These are phyloP conservation scores for Albizia julibrissin DNA, from an alignment of 306 rosid species.

Conservation along the genomic window DNA sequence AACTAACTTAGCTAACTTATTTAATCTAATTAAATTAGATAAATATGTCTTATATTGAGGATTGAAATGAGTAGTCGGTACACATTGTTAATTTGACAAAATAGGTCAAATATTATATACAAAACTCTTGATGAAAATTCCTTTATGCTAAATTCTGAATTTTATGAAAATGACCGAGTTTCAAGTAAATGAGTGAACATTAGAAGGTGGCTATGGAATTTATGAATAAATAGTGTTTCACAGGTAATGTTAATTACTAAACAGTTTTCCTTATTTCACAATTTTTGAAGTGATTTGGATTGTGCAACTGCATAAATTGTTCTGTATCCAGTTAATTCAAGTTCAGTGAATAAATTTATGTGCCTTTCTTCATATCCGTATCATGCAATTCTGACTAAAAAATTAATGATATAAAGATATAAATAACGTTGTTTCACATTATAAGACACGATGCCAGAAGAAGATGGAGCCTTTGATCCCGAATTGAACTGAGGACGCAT, in stretches of 20 bases:
- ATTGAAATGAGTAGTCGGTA: fast-evolving
- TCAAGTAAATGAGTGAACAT: not conserved
- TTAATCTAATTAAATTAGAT: too few species aligned
- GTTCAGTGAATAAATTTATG: not conserved
- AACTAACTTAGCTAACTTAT: too few species aligned
- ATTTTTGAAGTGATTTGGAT: not conserved
- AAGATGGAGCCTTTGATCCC: conserved; percentile 11
- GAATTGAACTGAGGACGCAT: conserved; percentile 23
- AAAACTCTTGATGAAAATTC: not conserved
- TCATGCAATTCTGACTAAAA: not conserved
- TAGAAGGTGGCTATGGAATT: not conserved
- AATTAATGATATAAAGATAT: not conserved
- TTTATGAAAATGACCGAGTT: too few species aligned
- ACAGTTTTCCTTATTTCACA: not conserved
- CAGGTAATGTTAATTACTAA: not conserved
- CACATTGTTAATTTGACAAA: not conserved
- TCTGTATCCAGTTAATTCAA: not conserved
- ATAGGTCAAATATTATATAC: not conserved
- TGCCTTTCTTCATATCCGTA: not conserved
- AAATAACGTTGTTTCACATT: not conserved
- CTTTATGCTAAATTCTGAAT: not conserved
- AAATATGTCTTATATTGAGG: too few species aligned
- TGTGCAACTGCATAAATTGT: not conserved
- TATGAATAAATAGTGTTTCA: too few species aligned
- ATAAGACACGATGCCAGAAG: not conserved